These are phyloP conservation scores for Quercus wislizeni DNA, from an alignment of 306 rosid species.

Conservation along the genomic window DNA sequence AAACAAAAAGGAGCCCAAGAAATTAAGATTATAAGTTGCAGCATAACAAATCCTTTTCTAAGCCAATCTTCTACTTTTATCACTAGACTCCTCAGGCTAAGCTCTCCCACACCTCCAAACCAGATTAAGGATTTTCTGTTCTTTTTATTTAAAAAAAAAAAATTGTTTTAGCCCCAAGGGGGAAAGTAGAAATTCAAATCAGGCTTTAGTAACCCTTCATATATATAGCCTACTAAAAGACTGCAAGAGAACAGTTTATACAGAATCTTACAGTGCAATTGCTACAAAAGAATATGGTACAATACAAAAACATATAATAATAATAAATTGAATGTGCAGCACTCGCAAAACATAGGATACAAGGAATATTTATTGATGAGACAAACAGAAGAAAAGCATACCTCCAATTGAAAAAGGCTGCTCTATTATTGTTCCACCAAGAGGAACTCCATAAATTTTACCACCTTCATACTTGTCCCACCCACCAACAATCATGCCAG, in stretches of 20 bases:
- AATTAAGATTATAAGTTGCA: neutral
- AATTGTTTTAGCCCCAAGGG: too few species aligned
- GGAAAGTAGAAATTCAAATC: neutral
- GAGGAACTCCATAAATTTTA: slow-evolving; percentile 81
- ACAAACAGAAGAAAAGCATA: slow-evolving; percentile 21
- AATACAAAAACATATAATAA: neutral
- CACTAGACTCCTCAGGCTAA: neutral
- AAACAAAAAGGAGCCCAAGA: neutral
- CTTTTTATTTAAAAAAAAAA: too few species aligned
- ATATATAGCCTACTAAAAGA: neutral
- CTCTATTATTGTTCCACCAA: slow-evolving; percentile 87
- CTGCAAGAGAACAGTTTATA: neutral
- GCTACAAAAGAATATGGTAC: neutral
- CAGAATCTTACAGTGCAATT: neutral
- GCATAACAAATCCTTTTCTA: neutral
- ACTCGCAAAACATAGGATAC: neutral
- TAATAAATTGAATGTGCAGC: too few species aligned
- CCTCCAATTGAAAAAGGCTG: slow-evolving; percentile 96
- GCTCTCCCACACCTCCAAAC: neutral
- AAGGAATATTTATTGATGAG: neutral
- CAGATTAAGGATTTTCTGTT: too few species aligned
- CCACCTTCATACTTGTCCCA: slow-evolving; percentile 99
- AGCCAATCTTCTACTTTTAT: neutral
- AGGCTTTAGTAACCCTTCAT: neutral
- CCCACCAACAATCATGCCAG: slow-evolving; percentile 92